Evolutionary conservation across 2,329 filamentous ascomycete species (phyloP).

Genomic region (Fusarium penzigii): DNA sequence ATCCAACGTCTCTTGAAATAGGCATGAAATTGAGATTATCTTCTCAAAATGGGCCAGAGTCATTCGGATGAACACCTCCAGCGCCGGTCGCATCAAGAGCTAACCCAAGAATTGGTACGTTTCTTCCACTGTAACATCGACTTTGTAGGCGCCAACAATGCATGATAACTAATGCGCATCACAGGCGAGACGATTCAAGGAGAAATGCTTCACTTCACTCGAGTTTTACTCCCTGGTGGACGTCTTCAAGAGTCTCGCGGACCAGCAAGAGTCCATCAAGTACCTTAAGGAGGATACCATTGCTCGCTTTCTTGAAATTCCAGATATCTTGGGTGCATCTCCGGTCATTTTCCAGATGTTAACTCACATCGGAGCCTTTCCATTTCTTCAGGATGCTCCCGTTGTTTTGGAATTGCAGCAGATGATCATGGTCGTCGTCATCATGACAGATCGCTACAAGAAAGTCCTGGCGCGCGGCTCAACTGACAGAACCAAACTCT

Average conservation of each 20-base stretch:
- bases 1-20: background rate
- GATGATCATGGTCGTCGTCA: conserved; percentile 70
- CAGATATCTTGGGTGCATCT: conserved; percentile 67
- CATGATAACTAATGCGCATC: background rate
- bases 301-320: conserved; percentile 71
- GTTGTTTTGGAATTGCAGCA: conserved; percentile 69
- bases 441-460: conserved; percentile 70
- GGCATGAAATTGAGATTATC: conserved; percentile 24
- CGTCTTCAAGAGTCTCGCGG: conserved; percentile 70
- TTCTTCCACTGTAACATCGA: conserved; percentile 6
- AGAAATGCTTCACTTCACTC: conserved; percentile 69
- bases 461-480: conserved; percentile 61
- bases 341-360: conserved; percentile 72
- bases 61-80: conserved; percentile 48
- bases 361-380: conserved; percentile 72
- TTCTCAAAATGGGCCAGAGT: conserved; percentile 52
- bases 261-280: conserved; percentile 59
- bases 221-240: conserved; percentile 74
- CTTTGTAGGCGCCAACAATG: too few relatives aligned
- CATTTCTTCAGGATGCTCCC: conserved; percentile 70
- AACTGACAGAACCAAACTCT: conserved; percentile 60
- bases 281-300: conserved; percentile 71
- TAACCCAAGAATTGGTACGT: conserved; percentile 53
- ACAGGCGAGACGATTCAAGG: conserved; percentile 64
- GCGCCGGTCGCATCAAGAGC: conserved; percentile 51